phyloP scores from a whole-genome alignment of 106 monocot species.

The Triglochin maritima region DNA sequence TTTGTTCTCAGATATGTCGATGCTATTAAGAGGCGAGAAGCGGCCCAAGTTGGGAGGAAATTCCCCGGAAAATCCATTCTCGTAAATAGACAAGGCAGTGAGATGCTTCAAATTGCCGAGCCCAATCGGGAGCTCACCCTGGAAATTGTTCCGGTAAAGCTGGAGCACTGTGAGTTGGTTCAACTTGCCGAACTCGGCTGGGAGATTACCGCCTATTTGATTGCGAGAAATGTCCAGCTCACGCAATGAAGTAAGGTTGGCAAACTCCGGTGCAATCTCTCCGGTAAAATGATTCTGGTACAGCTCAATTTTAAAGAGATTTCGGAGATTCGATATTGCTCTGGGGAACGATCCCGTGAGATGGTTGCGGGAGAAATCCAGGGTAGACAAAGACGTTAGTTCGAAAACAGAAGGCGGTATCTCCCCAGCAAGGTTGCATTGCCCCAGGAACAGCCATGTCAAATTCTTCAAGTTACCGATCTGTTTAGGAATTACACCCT shows the following conservation, averaged over 20 bases:
- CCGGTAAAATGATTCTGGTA: constrained; percentile 63
- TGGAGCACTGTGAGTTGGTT: constrained; percentile 53
- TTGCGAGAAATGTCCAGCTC: constrained; percentile 68
- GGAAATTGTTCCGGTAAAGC: constrained; percentile 51
- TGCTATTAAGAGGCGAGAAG: constrained; percentile 43
- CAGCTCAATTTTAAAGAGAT: constrained; percentile 66
- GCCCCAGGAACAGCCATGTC: constrained; percentile 48
- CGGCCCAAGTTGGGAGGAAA: constrained; percentile 58
- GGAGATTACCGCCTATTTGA: constrained; percentile 44
- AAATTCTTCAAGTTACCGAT: constrained; percentile 67
- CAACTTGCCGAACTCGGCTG: constrained; percentile 38
- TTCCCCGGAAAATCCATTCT: constrained; percentile 59
- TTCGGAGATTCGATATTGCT: constrained; percentile 37
- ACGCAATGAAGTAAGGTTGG: constrained; percentile 31
- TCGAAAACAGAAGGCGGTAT: constrained; percentile 50
- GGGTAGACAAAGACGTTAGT: constrained; percentile 30
- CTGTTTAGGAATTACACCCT: constrained; percentile 34
- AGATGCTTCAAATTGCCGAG: constrained; percentile 46
- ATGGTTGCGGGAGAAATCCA: constrained; percentile 65
- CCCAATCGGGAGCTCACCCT: constrained; percentile 46
- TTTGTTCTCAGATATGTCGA: constrained; percentile 86
- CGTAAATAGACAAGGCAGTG: constrained; percentile 43
- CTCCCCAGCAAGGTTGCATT: constrained; percentile 42
- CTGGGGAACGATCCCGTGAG: constrained; percentile 49
- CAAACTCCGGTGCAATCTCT: constrained; percentile 41